These are phyloP conservation scores for Acanthamoeba royreba DNA, from an alignment of 208 protist species.

Conservation along the genomic window DNA sequence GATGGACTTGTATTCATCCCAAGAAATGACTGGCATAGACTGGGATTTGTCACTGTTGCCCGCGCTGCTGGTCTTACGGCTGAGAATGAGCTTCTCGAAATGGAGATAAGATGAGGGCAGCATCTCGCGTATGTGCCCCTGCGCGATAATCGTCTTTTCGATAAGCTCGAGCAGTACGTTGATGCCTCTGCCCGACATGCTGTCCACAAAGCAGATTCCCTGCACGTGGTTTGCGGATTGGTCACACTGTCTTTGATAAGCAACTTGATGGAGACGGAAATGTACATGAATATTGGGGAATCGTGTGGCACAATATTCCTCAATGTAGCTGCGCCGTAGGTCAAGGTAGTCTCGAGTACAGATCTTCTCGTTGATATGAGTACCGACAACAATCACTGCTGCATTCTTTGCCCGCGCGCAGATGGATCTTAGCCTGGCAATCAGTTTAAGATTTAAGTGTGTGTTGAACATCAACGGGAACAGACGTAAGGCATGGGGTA, in stretches of 20 bases:
- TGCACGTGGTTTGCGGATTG: neutral
- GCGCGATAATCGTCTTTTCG: neutral
- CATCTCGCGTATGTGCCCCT: neutral
- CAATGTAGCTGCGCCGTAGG: neutral
- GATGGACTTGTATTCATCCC: slow-evolving; percentile 32
- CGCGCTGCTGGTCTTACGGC: neutral
- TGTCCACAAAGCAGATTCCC: neutral
- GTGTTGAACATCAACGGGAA: neutral
- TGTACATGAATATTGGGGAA: neutral
- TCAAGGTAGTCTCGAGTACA: neutral
- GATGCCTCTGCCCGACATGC: slow-evolving; percentile 6
- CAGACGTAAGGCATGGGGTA: neutral
- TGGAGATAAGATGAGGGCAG: slow-evolving; percentile 39
- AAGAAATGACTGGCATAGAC: too few species aligned
- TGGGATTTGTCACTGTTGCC: too few species aligned
- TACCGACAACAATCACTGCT: slow-evolving; percentile 11
- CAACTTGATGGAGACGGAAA: neutral
- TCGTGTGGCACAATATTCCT: neutral
- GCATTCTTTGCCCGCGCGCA: neutral
- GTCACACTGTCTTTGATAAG: neutral
- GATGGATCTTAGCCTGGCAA: neutral
- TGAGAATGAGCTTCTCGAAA: neutral
- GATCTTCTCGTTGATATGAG: neutral
- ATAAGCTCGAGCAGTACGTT: neutral
- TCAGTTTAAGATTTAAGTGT: neutral